Evolutionary conservation across 2,329 filamentous ascomycete genomes (phyloP), one percentile per base, ranked within the genome.

Genomic region (Aschersonia sp.): DNA sequence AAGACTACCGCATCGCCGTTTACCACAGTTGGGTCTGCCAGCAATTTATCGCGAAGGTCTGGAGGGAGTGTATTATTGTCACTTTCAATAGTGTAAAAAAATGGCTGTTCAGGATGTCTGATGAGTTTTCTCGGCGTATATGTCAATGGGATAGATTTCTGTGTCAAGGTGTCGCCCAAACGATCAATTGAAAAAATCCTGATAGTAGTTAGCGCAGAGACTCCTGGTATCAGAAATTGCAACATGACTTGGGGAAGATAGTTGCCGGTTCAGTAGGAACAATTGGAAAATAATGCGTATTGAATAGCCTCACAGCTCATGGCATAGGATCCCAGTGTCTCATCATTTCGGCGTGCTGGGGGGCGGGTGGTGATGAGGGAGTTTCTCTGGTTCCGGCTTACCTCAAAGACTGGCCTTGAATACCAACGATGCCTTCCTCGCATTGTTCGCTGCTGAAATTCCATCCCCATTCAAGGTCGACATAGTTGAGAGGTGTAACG

Each of bases 391-490:
- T 47, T 11, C 35, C 12, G 48, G 68, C 67, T 64, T 80, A 94
- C 88, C 87, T 78, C 55, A 94, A 66, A 61, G 87, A 92, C 63
- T 90, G 85, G 44, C 82, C 87, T 66, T 94, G 86, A 51, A 96
- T 90, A 51, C 88, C 89, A 47, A 96, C 90, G 73, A 96, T 90
- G 48, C 89, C 89, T 66, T 96, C 86, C 42, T 85, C 81, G 58
- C 89, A 95, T 63, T 95, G 86, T 61, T 95, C 87, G 60, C 89
- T 95, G 63, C 86, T 90, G 61, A 98, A 97, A 57, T 92, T 95
- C 83, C 89, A 95, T 4, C 86, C 89, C 73, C 87, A 96, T 63
- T 95, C 88, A 31, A 98, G 76, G 41, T 84, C 81, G 47, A 83
- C 81, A 58, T 94, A 96, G 62, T 86, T 87, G 32, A 99, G 68